Base-by-base conservation (phyloP, 495 filamentous ascomycete genomes). In the Pseudoneurospora amorphoporcata region DNA sequence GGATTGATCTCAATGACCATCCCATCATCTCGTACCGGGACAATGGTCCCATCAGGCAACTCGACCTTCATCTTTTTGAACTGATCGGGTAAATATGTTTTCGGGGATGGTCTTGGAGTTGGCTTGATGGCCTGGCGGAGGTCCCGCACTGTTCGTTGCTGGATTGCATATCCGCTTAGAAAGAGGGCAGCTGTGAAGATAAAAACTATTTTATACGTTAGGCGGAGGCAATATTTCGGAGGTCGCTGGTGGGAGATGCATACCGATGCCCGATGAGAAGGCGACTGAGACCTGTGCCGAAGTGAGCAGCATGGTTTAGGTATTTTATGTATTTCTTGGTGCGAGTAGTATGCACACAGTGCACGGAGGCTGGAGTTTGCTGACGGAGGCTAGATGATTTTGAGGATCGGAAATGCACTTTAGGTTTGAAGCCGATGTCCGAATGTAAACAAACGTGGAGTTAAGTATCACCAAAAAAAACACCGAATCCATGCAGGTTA, bases 121-220 rank as follows among this genome's bases (percentile, higher is more conserved):
- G 77, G 75, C 42, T 81, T 83, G 72, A 88, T 88, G 39, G 86
- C 84, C 6, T 76, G 76, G 41, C 85, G 82, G 7, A 88, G 74
- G 61, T 86, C 84, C 19, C 82, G 79, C 3, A 88, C 77, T 0
- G 86, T 87, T 65, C 85, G 83, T 72, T 88, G 87, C 72, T 85
- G 89, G 79, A 82, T 86, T 72, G 76, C 84, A 81, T 84, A 90
- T 74, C 81, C 86, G 78, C 79, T 83, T 58, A 83, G 83, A 81
- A 83, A 87, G 69, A 86, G 84, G 71, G 85, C 87, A 23, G 81
- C 70, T 68, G 86, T 86, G 81, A 83, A 85, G 72, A 87, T 70
- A 74, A 86, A 74, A 68, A 86, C 84, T 88, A 7, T 23, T 3
- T 32, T 38, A 3, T 35, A 40, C 42, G 32, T 42, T 10, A 41